A percentile compares a stretch with the other conserved stretches of the same genome.
Evolutionary conservation across 2,329 filamentous ascomycete genomes (phyloP).

Genomic region (Rhynchosporium secalis): DNA sequence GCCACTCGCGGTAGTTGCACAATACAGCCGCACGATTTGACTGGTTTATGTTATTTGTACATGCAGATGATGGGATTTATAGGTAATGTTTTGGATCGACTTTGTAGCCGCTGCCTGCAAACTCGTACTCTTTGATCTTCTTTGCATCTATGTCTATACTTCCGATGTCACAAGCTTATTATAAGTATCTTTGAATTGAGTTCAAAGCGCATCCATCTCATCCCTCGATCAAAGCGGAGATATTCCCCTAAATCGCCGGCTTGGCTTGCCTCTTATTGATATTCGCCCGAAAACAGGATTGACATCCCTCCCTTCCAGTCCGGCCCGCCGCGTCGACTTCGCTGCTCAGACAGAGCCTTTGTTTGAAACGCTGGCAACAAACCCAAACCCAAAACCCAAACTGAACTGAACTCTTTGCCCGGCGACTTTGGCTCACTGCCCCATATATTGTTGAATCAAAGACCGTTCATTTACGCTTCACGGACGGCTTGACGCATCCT

Average conservation of each 20-base stretch:
- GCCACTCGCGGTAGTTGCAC: slow-evolving; percentile 3
- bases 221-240: neutral
- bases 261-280: slow-evolving; percentile 10
- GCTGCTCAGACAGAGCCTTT: neutral
- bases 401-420: neutral
- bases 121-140: no score
- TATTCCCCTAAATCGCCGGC: neutral
- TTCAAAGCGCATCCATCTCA: no score
- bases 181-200: no score
- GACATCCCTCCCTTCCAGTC: slow-evolving; percentile 4
- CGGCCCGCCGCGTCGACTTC: neutral
- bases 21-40: slow-evolving; percentile 6
- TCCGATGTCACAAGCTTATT: no score
- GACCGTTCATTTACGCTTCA: neutral
- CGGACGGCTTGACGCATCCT: neutral
- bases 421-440: neutral
- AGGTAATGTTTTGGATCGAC: no score
- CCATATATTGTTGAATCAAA: neutral
- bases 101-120: no score
- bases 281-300: slow-evolving; percentile 15
- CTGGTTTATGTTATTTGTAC: neutral
- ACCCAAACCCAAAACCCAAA: neutral
- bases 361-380: slow-evolving; percentile 8
- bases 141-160: no score
- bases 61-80: neutral